Base-by-base conservation (phyloP, 345 rosid genomes). In the Mallotus nudiflorus region DNA sequence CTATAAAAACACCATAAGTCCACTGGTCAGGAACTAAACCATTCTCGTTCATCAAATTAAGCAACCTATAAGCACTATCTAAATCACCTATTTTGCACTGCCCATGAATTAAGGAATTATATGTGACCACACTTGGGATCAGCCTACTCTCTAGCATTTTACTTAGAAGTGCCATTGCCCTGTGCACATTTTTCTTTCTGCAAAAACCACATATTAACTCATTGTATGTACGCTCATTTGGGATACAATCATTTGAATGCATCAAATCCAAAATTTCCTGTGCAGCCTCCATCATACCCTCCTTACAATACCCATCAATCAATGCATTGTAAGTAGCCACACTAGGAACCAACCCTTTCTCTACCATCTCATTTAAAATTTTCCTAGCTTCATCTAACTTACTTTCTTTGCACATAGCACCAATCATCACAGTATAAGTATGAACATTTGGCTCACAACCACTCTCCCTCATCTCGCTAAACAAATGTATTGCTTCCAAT, bases 271-370 rank as follows among this genome's bases (percentile, higher is more conserved):
- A 83, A 74, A 93, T 77, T 51, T 82, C 87, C 58, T 79, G 57
- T 2, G 97, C 96, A 56, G 75, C 86, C 74, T 83, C 91, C 70
- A 82, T 74, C 66, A 71, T 73, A 22, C 92, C 91, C 58, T 82
- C 83, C 84, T 91, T 88, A 72, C 92, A 89, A 55, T 91, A 91
- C 72, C 97, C 97, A 56, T 87, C 83, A 73, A 89, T 85, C 77
- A 93, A 77, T 12, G 91, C 96, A 83, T 93, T 93, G 65, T 91
- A 93, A 20, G 97, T 91, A 72, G 90, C 85, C 50, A 85, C 88
- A 79, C 50, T 80, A 27, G 94, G 97, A 77, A 75, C 73, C 65
- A 85, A 65, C 78, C 92, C 82, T 72, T 78, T 91, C 83, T 78
- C 85, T 64, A 82, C 39, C 88, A 91, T 82, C 54, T 75, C 82